Evolutionary conservation across 1,284 basidiomycete genomes (phyloP).

Genomic region (Pseudozyma sp.): DNA sequence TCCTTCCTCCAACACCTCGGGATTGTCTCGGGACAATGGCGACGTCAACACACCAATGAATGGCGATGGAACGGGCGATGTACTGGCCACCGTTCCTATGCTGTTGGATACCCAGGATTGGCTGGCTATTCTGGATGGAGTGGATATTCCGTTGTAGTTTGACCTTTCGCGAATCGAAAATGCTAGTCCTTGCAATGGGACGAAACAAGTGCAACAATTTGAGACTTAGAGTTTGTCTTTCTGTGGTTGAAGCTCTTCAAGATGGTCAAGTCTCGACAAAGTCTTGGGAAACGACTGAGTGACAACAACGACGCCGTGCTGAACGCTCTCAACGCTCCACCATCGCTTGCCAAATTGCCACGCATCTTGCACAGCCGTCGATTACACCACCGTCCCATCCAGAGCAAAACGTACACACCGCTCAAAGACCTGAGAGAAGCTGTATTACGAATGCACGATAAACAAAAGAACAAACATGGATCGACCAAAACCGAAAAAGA

Average conservation of each 20-base stretch:
- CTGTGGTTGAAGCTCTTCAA: too few relatives aligned
- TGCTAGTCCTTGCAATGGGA: neutral
- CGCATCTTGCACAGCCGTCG: neutral
- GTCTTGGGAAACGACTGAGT: too few relatives aligned
- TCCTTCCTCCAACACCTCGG: neutral
- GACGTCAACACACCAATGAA: neutral
- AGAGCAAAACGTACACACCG: neutral
- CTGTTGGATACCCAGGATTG: slow-evolving; percentile 32
- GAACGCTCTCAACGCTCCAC: too few relatives aligned
- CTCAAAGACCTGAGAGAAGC: neutral
- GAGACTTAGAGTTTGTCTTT: too few relatives aligned
- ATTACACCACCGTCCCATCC: neutral
- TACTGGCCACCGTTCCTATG: slow-evolving; percentile 22
- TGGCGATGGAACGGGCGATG: slow-evolving; percentile 10
- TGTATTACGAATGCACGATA: neutral
- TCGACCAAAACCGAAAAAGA: neutral
- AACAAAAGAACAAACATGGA: neutral
- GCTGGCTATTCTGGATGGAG: slow-evolving; percentile 33
- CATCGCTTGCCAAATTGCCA: too few relatives aligned
- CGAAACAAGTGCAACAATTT: too few relatives aligned
- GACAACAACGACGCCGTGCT: too few relatives aligned
- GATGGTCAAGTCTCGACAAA: too few relatives aligned
- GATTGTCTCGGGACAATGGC: neutral
- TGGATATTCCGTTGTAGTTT: slow-evolving; percentile 28
- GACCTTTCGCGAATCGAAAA: neutral